phyloP scores from a whole-genome alignment of 2,329 filamentous ascomycete genomes.

The Hypoxylon sp. region DNA sequence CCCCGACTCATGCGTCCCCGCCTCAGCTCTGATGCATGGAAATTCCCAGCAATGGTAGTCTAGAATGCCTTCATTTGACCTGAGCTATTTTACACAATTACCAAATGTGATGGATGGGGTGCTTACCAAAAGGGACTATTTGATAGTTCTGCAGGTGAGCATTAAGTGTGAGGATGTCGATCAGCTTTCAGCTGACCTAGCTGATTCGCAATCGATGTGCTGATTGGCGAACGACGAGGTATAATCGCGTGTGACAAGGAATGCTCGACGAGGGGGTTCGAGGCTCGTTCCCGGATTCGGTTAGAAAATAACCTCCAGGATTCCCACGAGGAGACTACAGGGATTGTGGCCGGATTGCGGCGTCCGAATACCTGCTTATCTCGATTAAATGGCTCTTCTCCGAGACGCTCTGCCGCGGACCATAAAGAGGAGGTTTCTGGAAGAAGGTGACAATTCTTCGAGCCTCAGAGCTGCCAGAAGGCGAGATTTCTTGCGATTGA shows the following conservation, averaged over 20 bases:
- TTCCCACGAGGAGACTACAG: constrained; percentile 18
- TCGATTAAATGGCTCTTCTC: constrained; percentile 10
- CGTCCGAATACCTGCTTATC: constrained; percentile 9
- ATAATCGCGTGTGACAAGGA: constrained; percentile 1
- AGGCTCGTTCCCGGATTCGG: constrained; percentile 14
- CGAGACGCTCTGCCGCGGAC: not conserved
- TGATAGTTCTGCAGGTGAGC: constrained; percentile 2
- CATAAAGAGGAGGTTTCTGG: not conserved
- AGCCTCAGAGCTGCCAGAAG: constrained; percentile 4
- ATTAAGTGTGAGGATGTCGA: constrained; percentile 4
- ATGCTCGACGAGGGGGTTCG: not conserved
- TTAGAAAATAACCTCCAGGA: constrained; percentile 10
- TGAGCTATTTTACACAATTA: not conserved
- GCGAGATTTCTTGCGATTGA: not conserved
- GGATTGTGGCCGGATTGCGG: constrained; percentile 1
- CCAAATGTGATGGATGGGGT: not conserved
- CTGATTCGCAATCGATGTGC: not conserved
- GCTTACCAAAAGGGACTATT: constrained; percentile 7
- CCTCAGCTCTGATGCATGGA: constrained; percentile 1
- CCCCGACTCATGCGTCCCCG: not conserved
- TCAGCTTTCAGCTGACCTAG: constrained; percentile 17
- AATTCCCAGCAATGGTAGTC: not conserved
- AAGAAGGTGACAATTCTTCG: not conserved
- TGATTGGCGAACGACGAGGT: constrained; percentile 13
- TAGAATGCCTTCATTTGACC: not conserved